phyloP scores from a whole-genome alignment of 768 basidiomycete genomes.

The Russula abietina region DNA sequence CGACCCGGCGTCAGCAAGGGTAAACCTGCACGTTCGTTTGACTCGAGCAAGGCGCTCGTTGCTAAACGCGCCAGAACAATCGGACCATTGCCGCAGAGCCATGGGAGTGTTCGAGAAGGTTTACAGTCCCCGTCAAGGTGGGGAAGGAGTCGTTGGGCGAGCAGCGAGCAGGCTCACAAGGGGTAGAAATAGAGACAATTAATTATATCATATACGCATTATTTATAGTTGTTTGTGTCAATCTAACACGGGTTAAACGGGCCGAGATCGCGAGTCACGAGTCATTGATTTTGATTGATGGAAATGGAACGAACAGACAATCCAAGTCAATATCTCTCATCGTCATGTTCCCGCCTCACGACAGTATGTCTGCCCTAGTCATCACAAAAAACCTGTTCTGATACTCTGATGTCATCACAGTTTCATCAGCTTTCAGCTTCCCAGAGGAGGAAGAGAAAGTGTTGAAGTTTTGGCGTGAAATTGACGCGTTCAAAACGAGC shows the following conservation, averaged over 20 bases:
- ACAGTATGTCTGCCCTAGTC: conserved; percentile 45
- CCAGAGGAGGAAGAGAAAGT: conserved; percentile 88
- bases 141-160: conserved; percentile 7
- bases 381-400: not conserved
- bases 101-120: conserved; percentile 11
- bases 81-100: not conserved
- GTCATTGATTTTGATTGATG: not conserved
- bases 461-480: conserved; percentile 86
- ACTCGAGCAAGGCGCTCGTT: not conserved
- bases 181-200: not conserved
- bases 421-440: conserved; percentile 74
- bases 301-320: too few relatives aligned
- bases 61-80: not conserved
- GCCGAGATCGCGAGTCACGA: conserved; percentile 8
- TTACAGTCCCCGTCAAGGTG: not conserved
- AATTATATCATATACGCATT: conserved; percentile 5
- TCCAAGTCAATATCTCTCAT: not conserved
- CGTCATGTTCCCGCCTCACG: conserved; percentile 52
- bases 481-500: conserved; percentile 95
- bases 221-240: conserved; percentile 8
- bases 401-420: conserved; percentile 36
- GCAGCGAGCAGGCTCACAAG: conserved; percentile 8
- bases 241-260: not conserved
- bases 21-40: conserved; percentile 1
- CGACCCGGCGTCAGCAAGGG: conserved; percentile 2